Conservation (phyloP, 257 asterid genomes). For the Anisodus tanguticus region DNA sequence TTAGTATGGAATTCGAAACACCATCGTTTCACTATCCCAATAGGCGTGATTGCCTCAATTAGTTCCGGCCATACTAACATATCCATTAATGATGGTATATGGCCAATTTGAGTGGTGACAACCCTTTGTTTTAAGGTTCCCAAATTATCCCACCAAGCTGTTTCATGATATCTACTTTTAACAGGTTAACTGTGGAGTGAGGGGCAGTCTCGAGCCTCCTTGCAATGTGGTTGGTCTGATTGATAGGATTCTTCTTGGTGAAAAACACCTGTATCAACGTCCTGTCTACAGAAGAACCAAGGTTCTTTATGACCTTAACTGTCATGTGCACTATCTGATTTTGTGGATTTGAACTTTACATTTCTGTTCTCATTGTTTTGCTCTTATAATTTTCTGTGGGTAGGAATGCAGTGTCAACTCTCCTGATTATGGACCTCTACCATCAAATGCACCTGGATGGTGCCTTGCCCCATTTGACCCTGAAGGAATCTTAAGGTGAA, state of each 20-base stretch:
- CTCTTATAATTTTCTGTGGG: conserved; percentile 24
- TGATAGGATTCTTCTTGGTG: conserved; percentile 80
- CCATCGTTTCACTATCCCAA: too few relatives aligned
- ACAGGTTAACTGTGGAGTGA: conserved; percentile 78
- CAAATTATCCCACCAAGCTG: too few relatives aligned
- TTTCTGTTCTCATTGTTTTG: background rate
- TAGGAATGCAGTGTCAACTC: conserved; percentile 90
- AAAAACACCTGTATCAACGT: conserved; percentile 78
- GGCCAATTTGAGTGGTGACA: too few relatives aligned
- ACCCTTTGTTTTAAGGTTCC: too few relatives aligned
- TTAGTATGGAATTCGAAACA: background rate
- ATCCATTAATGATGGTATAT: too few relatives aligned
- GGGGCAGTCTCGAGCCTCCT: conserved; percentile 90
- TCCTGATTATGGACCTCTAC: conserved; percentile 90
- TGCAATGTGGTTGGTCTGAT: conserved; percentile 89
- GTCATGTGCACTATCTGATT: conserved; percentile 28
- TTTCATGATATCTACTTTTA: conserved; percentile 30
- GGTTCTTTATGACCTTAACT: conserved; percentile 44
- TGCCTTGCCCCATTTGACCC: conserved; percentile 96
- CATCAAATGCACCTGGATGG: conserved; percentile 84
- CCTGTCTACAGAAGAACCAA: conserved; percentile 92
- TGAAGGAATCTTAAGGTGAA: conserved; percentile 85
- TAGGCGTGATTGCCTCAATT: too few relatives aligned
- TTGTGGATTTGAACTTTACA: conserved; percentile 24
- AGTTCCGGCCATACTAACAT: too few relatives aligned